Conservation (phyloP, 805 yeast species). For the Yamadazyma akitaensis region DNA sequence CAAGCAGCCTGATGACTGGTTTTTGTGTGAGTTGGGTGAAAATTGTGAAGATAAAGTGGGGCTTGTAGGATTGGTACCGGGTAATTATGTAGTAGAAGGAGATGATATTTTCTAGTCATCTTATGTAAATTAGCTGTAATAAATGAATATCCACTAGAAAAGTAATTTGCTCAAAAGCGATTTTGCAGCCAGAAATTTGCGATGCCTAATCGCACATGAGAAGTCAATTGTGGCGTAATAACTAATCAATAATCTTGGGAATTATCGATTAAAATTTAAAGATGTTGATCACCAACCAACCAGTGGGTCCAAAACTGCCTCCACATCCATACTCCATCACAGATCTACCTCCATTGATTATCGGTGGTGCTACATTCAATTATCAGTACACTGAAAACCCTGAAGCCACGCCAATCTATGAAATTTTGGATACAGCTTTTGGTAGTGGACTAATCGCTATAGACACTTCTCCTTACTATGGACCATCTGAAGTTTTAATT, state of each 20-base stretch:
- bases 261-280: too few relatives aligned
- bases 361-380: constrained; percentile 91
- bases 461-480: constrained; percentile 93
- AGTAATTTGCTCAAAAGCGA: not conserved
- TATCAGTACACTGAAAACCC: constrained; percentile 76
- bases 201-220: constrained; percentile 1
- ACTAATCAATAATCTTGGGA: not conserved
- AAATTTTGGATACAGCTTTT: constrained; percentile 60
- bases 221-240: not conserved
- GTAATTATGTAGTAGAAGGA: constrained; percentile 39
- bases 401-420: constrained; percentile 50
- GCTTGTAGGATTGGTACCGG: constrained; percentile 41
- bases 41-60: constrained; percentile 33
- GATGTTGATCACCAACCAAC: constrained; percentile 5
- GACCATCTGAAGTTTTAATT: constrained; percentile 73
- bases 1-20: constrained; percentile 46
- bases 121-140: constrained; percentile 1
- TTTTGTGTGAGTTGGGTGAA: constrained; percentile 37
- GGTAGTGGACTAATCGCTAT: constrained; percentile 67
- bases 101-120: constrained; percentile 10
- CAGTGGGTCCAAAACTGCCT: constrained; percentile 20
- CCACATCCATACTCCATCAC: constrained; percentile 22
- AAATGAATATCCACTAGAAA: not conserved
- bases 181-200: constrained; percentile 1
- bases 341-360: constrained; percentile 55